Evolutionary conservation across 768 basidiomycete species (phyloP).

Genomic region (Trametes meyenii): DNA sequence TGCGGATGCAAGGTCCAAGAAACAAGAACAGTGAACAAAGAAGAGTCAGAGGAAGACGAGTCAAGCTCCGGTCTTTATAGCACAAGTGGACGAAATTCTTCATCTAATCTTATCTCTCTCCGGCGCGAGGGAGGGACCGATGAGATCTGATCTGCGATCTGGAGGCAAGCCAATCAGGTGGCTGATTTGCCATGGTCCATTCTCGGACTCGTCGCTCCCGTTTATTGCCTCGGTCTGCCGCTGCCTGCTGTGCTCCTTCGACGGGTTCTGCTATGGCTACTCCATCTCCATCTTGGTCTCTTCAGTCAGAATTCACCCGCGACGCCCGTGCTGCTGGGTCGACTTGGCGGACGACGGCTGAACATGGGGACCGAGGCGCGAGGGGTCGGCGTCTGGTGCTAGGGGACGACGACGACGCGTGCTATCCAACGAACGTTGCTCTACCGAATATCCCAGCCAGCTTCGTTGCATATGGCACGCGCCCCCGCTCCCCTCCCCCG

Average conservation of each 20-base stretch:
- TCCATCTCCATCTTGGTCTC: neutral
- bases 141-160: constrained; percentile 11
- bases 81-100: neutral
- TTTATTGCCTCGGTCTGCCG: neutral
- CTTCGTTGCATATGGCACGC: constrained; percentile 6
- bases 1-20: neutral
- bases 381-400: neutral
- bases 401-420: neutral
- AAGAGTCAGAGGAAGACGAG: neutral
- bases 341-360: too few relatives aligned
- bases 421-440: constrained; percentile 3
- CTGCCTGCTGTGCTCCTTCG: too few relatives aligned
- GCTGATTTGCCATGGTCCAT: neutral
- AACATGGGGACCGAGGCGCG: neutral
- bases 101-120: constrained; percentile 15
- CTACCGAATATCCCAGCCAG: neutral
- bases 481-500: neutral
- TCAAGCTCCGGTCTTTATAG: constrained; percentile 1
- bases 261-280: too few relatives aligned
- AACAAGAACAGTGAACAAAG: neutral
- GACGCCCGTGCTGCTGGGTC: too few relatives aligned
- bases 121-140: neutral
- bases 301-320: too few relatives aligned
- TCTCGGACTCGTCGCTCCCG: neutral
- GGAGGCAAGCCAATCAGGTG: neutral